Evolutionary conservation across 1,139 yeast genomes (phyloP).

Genomic region (Saccharomyces pastorianus): DNA sequence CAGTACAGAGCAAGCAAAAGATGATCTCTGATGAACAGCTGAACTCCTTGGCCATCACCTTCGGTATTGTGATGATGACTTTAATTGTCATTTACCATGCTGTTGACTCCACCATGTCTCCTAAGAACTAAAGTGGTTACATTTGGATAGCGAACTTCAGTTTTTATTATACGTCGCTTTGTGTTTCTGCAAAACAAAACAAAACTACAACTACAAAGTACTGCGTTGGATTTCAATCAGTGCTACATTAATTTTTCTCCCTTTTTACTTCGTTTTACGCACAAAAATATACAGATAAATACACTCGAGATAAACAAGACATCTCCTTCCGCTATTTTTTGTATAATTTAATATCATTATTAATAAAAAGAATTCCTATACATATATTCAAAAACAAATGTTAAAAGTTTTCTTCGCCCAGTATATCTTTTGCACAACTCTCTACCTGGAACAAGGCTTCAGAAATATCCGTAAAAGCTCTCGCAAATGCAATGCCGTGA

Average conservation of each 20-base stretch:
- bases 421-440: slow-evolving; percentile 34
- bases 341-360: slow-evolving; percentile 2
- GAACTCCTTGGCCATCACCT: slow-evolving; percentile 62
- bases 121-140: neutral
- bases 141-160: neutral
- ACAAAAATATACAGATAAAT: neutral
- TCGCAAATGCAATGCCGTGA: slow-evolving; percentile 43
- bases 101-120: slow-evolving; percentile 31
- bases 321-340: neutral
- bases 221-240: neutral
- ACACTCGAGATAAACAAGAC: neutral
- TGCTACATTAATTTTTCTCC: neutral
- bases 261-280: neutral
- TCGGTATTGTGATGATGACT: slow-evolving; percentile 65
- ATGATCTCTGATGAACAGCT: slow-evolving; percentile 83
- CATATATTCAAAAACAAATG: neutral
- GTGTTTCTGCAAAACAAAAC: neutral
- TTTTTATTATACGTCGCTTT: neutral
- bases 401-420: slow-evolving; percentile 36
- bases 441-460: slow-evolving; percentile 37
- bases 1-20: slow-evolving; percentile 5
- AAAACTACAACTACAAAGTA: neutral
- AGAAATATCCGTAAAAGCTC: slow-evolving; percentile 41
- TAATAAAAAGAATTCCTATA: neutral
- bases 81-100: slow-evolving; percentile 66